Base-by-base conservation (phyloP, 2,329 filamentous ascomycete species). In the Microdochium trichocladiopsis region DNA sequence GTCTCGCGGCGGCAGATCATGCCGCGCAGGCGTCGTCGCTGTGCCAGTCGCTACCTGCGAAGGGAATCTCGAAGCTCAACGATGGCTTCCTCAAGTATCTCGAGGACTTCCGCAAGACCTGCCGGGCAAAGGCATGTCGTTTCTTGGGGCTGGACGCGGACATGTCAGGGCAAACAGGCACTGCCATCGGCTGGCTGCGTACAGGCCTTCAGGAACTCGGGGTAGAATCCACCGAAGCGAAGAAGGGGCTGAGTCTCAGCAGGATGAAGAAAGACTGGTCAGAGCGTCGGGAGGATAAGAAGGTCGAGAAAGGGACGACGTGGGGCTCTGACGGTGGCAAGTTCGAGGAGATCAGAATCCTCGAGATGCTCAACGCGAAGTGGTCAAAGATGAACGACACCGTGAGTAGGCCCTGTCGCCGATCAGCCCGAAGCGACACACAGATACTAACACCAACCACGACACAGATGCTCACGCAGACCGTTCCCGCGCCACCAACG, bases 321-420 rank as follows among this genome's bases (percentile, higher is more conserved):
- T 94, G 90, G 89, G 92, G 92, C 0, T 75, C 85, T 47, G 92
- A 96, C 69, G 93, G 86, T 0, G 93, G 94, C 1, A 86, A 82
- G 60, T 71, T 90, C 18, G 94, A 97, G 66, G 94, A 99, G 70
- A 83, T 79, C 2, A 79, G 91, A 52, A 87, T 97, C 2, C 77
- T 96, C 50, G 88, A 94, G 61, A 90, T 94, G 83, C 72, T 99
- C 31, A 82, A 95, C 60, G 79, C 77, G 36, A 96, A 96, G 66
- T 96, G 94, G 93, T 83, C 82, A 56, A 94, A 91, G 71, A 83
- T 91, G 69, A 99, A 99, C 64, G 90, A 96, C 68, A 95, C 89
- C 18, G 89, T 95, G 71, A 72, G 82, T 57, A 9, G 12, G 25
- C 1, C 41, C 52, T 14, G 36, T 25, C 52, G 67, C 51, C n/a